Evolutionary conservation across 177 flowering plant genomes (phyloP).

Genomic region (Telopea speciosissima): DNA sequence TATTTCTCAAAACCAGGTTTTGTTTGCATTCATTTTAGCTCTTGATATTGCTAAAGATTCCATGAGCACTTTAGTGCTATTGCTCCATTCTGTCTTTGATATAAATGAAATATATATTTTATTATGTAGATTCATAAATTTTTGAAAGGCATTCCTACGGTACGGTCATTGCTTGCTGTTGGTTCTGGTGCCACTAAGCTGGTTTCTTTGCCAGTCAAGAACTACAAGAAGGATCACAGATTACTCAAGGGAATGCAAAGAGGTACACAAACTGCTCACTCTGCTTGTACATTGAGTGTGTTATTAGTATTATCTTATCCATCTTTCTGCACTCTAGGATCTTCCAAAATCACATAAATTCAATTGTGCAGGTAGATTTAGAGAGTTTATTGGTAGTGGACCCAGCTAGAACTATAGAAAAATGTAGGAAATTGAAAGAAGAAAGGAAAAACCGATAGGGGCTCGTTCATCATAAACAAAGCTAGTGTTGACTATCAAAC

Average conservation of each 20-base stretch:
- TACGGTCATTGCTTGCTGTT: conserved; percentile 77
- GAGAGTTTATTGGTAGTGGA: no score
- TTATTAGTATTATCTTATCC: no score
- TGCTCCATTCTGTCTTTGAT: not conserved
- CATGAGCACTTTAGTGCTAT: not conserved
- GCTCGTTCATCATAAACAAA: no score
- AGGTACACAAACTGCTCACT: conserved; percentile 37
- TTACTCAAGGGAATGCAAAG: conserved; percentile 91
- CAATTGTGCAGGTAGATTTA: no score
- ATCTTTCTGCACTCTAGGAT: no score
- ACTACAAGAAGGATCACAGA: conserved; percentile 70
- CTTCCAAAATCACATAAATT: no score
- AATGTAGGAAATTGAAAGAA: no score
- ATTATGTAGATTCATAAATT: conserved; percentile 63
- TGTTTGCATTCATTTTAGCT: conserved; percentile 6
- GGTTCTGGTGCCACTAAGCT: conserved; percentile 92
- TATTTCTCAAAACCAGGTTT: conserved; percentile 93
- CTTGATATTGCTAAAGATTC: conserved; percentile 5
- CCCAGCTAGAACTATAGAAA: no score
- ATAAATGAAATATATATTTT: conserved; percentile 1
- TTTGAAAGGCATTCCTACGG: conserved; percentile 73
- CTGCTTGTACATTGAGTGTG: no score
- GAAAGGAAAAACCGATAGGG: no score
- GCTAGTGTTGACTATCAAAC: no score
- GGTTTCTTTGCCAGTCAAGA: conserved; percentile 75